Percentiles rank a stretch among this genome's conserved stretches.
These are phyloP conservation scores for Curvularia hawaiiensis DNA, from an alignment of 2,329 filamentous ascomycete genomes.

Conservation along the genomic window DNA sequence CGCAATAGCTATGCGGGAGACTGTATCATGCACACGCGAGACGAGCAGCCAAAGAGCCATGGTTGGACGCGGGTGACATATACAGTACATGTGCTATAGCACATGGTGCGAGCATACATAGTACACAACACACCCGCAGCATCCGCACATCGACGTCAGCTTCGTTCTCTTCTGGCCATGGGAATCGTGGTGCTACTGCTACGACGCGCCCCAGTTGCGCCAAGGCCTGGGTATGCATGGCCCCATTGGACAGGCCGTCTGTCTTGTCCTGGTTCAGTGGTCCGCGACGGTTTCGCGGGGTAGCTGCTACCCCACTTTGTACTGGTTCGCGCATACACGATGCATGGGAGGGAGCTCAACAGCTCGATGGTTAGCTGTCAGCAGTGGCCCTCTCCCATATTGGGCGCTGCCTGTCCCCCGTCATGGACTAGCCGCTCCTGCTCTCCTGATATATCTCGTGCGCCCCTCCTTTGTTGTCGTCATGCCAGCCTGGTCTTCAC, in stretches of 20 bases:
- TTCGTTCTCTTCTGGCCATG: slow-evolving; percentile 12
- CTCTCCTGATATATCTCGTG: slow-evolving; percentile 15
- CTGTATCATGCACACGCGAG: not conserved
- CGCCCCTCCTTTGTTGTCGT: not conserved
- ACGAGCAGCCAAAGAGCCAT: not conserved
- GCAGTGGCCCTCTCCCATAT: slow-evolving; percentile 1
- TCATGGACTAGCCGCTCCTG: slow-evolving; percentile 2
- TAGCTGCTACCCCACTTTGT: slow-evolving; percentile 34
- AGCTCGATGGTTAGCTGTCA: slow-evolving; percentile 26
- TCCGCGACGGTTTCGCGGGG: slow-evolving; percentile 15
- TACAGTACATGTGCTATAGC: not conserved
- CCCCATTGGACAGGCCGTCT: slow-evolving; percentile 19
- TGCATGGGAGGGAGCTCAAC: slow-evolving; percentile 31
- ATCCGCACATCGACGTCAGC: slow-evolving; percentile 21
- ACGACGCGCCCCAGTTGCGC: slow-evolving; percentile 13
- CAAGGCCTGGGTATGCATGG: slow-evolving; percentile 22
- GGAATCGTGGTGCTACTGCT: slow-evolving; percentile 21
- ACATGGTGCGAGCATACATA: not conserved
- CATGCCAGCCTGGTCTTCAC: slow-evolving; percentile 9
- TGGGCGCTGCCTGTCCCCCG: slow-evolving; percentile 12
- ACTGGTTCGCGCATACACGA: slow-evolving; percentile 28
- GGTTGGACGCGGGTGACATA: slow-evolving; percentile 9
- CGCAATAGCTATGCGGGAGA: not conserved
- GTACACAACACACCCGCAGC: not conserved
- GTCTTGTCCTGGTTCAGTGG: slow-evolving; percentile 18